Percentiles rank a stretch among this genome's conserved stretches.
phyloP scores from a whole-genome alignment of 345 rosid species.

The Erucastrum elatum region DNA sequence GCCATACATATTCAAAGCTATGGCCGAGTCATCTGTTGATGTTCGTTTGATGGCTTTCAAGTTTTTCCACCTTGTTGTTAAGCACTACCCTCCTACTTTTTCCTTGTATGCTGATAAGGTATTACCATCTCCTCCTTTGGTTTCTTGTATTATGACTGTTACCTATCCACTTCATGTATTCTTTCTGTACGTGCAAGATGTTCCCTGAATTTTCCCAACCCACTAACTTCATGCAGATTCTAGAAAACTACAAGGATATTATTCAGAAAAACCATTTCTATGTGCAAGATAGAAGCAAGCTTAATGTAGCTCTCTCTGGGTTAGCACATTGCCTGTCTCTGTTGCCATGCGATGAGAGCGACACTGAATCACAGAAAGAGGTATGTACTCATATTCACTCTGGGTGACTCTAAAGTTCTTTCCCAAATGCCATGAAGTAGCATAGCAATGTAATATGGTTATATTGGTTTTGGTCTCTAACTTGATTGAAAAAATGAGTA shows the following conservation, averaged over 20 bases:
- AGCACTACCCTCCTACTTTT: constrained; percentile 63
- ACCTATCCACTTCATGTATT: too few species aligned
- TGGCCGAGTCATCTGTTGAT: constrained; percentile 72
- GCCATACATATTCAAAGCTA: constrained; percentile 73
- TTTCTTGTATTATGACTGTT: neutral
- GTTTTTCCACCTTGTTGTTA: constrained; percentile 66
- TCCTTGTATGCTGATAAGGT: constrained; percentile 78
- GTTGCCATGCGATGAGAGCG: constrained; percentile 50
- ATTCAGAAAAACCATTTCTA: constrained; percentile 62
- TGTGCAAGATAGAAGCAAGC: constrained; percentile 70
- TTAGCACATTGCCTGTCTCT: constrained; percentile 69
- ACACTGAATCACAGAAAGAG: constrained; percentile 43
- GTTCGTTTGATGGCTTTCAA: constrained; percentile 91
- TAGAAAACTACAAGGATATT: constrained; percentile 72
- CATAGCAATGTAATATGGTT: constrained; percentile 8
- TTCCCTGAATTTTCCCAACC: neutral
- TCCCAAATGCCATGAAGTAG: constrained; percentile 10
- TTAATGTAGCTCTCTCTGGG: constrained; percentile 70
- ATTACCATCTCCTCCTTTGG: neutral
- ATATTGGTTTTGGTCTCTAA: neutral
- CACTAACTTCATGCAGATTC: constrained; percentile 51
- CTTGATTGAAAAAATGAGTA: neutral
- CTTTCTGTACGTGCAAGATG: too few species aligned
- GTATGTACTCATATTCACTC: constrained; percentile 33
- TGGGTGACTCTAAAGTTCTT: neutral